Evolutionary conservation across 2,329 filamentous ascomycete genomes (phyloP), one percentile per base, ranked within the genome.

Genomic region (Beauveria bassiana): DNA sequence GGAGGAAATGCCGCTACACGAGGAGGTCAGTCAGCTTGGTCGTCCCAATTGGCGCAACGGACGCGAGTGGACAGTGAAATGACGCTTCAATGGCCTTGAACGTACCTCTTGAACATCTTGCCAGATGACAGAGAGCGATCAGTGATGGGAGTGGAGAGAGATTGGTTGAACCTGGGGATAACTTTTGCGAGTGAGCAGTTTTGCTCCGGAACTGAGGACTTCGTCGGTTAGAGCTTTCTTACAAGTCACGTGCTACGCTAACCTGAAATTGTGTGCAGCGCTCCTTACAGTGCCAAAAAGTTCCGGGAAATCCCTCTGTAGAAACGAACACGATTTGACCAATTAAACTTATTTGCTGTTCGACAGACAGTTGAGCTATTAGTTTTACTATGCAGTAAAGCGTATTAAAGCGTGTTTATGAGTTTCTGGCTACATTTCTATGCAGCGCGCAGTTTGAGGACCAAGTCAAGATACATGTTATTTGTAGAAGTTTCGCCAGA

Each of bases 51-150:
- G 76, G 62, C 63, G 65, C 65, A 61, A 28, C 65, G 61, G 61
- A 53, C 59, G 62, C 64, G 58, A 64, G 51, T 65, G 67, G 65
- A 64, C 62, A 62, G 63, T 63, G 59, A 65, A 69, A 72, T 68
- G 58, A 67, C 52, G 43, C 65, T 74, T 58, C 64, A 68, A 63
- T 64, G 69, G 34, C 65, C 66, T 64, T 64, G 61, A 72, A 84
- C 86, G 79, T 79, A 91, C 88, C 87, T 90, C 87, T 89, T 89
- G 81, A 90, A 88, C 88, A 91, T 91, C 86, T 83, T 89, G 82
- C 78, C 78, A 81, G 85, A 86, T 85, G 82, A 82, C 79, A 79
- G 80, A 84, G 82, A 84, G 83, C 82, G 80, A 80, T 82, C 78
- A 75, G 75, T 77, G 76, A 83, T 80, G 77, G 73, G 79, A 78